Percentiles rank a stretch among this genome's conserved stretches.
Conservation (phyloP, 106 monocot genomes). For the Triglochin maritima region DNA sequence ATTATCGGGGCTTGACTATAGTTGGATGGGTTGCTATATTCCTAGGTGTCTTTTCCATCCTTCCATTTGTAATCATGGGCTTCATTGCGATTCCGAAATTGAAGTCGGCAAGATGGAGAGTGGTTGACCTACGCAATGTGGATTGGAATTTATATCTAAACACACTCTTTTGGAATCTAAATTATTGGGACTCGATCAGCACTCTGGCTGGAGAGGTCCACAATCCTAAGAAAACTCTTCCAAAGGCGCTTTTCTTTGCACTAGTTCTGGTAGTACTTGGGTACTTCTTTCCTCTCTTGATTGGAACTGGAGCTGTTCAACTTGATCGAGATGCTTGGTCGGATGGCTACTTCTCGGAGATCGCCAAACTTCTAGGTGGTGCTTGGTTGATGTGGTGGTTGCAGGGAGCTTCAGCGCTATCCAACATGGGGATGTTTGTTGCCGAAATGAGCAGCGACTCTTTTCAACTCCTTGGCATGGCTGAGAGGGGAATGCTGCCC, state of each 20-base stretch:
- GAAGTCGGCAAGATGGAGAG: constrained; percentile 38
- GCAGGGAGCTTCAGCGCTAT: constrained; percentile 47
- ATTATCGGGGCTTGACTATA: constrained; percentile 57
- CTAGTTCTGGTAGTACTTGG: constrained; percentile 38
- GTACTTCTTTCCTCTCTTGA: constrained; percentile 48
- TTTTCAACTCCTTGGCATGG: constrained; percentile 80
- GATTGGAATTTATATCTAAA: constrained; percentile 59
- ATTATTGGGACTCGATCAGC: constrained; percentile 72
- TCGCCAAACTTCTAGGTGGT: constrained; percentile 44
- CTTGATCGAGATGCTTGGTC: constrained; percentile 41
- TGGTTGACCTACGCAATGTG: constrained; percentile 15
- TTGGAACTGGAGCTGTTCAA: constrained; percentile 40
- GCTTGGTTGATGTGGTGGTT: constrained; percentile 52
- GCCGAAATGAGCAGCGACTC: constrained; percentile 78
- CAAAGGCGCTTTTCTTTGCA: constrained; percentile 55
- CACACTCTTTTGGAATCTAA: constrained; percentile 74
- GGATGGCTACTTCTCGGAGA: constrained; percentile 60
- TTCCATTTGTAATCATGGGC: constrained; percentile 55
- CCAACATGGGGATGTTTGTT: constrained; percentile 69
- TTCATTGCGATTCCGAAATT: constrained; percentile 38
- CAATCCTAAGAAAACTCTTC: constrained; percentile 52
- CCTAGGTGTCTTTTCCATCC: constrained; percentile 46
- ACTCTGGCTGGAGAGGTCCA: constrained; percentile 59
- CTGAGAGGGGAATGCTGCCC: constrained; percentile 67
- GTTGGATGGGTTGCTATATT: constrained; percentile 59